Percentiles rank a stretch among this genome's conserved stretches.
These are phyloP conservation scores for Penicillium lagena DNA, from an alignment of 495 filamentous ascomycete species.

Conservation along the genomic window DNA sequence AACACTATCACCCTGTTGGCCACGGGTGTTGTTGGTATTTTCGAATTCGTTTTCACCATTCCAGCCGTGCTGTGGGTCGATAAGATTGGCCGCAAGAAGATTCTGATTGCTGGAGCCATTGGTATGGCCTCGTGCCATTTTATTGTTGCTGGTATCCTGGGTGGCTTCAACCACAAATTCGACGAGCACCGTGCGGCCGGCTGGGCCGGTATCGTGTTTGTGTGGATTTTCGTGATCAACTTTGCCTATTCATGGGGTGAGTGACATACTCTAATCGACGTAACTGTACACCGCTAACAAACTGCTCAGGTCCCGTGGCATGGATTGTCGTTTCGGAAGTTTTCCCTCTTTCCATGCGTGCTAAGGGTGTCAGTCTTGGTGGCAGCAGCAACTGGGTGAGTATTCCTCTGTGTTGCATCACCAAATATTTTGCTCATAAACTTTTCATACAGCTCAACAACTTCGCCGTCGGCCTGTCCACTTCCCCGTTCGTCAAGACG, in stretches of 20 bases:
- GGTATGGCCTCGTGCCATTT: slow-evolving; percentile 61
- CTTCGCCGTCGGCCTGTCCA: slow-evolving; percentile 36
- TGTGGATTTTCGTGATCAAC: slow-evolving; percentile 39
- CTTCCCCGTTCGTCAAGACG: slow-evolving; percentile 26
- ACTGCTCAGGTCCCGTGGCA: slow-evolving; percentile 24
- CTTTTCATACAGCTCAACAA: slow-evolving; percentile 41
- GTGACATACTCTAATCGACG: no score
- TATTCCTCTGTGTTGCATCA: neutral
- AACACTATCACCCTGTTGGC: slow-evolving; percentile 61
- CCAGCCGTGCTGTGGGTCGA: slow-evolving; percentile 70
- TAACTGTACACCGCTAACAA: neutral
- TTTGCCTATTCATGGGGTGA: slow-evolving; percentile 40
- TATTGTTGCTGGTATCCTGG: slow-evolving; percentile 38
- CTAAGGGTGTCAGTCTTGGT: slow-evolving; percentile 38
- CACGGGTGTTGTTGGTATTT: slow-evolving; percentile 67
- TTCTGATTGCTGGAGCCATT: slow-evolving; percentile 67
- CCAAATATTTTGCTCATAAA: neutral
- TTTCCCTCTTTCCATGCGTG: slow-evolving; percentile 39
- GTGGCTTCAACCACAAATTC: slow-evolving; percentile 26
- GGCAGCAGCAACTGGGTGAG: slow-evolving; percentile 38
- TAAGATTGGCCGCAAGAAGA: slow-evolving; percentile 62
- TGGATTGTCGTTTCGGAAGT: slow-evolving; percentile 42
- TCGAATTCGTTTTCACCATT: slow-evolving; percentile 67
- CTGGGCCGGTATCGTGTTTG: slow-evolving; percentile 38
- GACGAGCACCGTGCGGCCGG: slow-evolving; percentile 19